Evolutionary conservation across 495 filamentous ascomycete species (phyloP).

Genomic region (Pseudotulostoma volvatum): DNA sequence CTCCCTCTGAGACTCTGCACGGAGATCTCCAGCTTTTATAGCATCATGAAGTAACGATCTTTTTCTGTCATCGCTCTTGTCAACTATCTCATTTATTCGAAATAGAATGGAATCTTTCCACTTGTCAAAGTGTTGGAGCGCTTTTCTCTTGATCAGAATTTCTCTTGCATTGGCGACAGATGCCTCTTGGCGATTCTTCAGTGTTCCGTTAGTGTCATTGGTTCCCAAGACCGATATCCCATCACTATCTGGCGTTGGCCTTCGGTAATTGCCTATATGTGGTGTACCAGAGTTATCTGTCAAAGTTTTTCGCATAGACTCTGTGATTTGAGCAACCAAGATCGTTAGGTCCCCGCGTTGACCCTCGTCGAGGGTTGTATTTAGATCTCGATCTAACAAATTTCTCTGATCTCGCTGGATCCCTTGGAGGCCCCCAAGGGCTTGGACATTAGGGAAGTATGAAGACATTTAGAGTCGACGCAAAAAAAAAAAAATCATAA

Average conservation of each 20-base stretch:
- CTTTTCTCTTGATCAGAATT: conserved; percentile 15
- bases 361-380: conserved; percentile 31
- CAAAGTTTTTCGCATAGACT: conserved; percentile 29
- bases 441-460: neutral
- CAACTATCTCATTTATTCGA: conserved; percentile 49
- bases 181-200: conserved; percentile 4
- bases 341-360: conserved; percentile 34
- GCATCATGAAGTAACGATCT: neutral
- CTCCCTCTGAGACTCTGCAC: too few relatives aligned
- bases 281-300: conserved; percentile 23
- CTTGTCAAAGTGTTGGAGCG: conserved; percentile 42
- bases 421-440: conserved; percentile 20
- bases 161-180: neutral
- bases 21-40: neutral
- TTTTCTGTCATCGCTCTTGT: conserved; percentile 29
- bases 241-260: conserved; percentile 5
- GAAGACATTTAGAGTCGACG: too few relatives aligned
- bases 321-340: conserved; percentile 26
- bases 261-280: conserved; percentile 3
- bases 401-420: conserved; percentile 9
- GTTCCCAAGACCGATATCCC: neutral
- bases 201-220: neutral
- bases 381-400: conserved; percentile 28
- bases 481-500: too few relatives aligned
- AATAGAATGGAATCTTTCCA: conserved; percentile 46